Conservation (phyloP, 306 rosid genomes). For the Sesbania bispinosa region DNA sequence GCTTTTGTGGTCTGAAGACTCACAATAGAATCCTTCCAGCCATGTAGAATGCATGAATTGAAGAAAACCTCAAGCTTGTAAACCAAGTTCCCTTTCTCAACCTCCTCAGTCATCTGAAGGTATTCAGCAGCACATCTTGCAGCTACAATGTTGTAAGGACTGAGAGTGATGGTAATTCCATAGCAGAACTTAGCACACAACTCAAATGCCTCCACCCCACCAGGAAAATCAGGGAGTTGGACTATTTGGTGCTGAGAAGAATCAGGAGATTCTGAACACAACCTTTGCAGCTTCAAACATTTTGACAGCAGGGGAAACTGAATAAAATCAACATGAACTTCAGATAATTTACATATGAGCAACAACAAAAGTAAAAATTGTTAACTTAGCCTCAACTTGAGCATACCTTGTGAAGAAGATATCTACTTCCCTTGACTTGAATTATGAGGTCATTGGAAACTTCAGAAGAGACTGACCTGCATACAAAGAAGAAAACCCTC, state of each 20-base stretch:
- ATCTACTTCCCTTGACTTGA: constrained; percentile 87
- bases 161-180: constrained; percentile 83
- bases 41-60: constrained; percentile 82
- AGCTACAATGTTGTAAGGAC: constrained; percentile 87
- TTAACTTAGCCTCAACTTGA: not conserved
- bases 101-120: constrained; percentile 92
- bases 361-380: not conserved
- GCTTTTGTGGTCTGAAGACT: constrained; percentile 85
- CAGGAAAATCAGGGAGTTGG: constrained; percentile 84
- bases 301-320: constrained; percentile 98
- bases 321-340: constrained; percentile 33
- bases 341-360: not conserved
- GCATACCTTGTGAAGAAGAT: constrained; percentile 91
- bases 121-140: constrained; percentile 89
- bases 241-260: constrained; percentile 66
- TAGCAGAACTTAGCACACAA: constrained; percentile 95
- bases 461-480: constrained; percentile 95
- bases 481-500: not conserved
- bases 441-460: constrained; percentile 90
- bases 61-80: constrained; percentile 87
- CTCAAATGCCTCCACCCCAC: constrained; percentile 88
- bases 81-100: constrained; percentile 83
- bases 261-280: constrained; percentile 76
- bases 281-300: constrained; percentile 70
- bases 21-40: constrained; percentile 91